Evolutionary conservation across 257 asterid genomes (phyloP).

Genomic region (Nicotiana benthamiana): DNA sequence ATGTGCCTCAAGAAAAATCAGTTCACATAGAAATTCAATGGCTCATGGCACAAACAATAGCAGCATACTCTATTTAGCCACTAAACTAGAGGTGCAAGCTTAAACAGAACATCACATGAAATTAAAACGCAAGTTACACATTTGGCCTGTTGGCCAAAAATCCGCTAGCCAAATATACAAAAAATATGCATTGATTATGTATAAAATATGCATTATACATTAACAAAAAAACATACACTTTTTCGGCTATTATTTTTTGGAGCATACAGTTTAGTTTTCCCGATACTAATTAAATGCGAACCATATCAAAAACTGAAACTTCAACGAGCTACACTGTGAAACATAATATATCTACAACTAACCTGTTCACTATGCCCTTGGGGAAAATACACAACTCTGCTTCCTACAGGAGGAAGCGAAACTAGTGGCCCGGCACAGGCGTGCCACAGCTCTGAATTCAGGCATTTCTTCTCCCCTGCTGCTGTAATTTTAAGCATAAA

Average conservation of each 20-base stretch:
- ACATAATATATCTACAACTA: not conserved
- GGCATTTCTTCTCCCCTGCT: slow-evolving; percentile 79
- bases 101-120: not conserved
- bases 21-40: not conserved
- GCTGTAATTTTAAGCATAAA: slow-evolving; percentile 3
- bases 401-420: slow-evolving; percentile 79
- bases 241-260: no score
- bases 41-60: not conserved
- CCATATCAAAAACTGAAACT: not conserved
- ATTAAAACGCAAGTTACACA: no score
- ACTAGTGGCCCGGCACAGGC: slow-evolving; percentile 96
- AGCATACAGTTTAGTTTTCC: no score
- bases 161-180: no score
- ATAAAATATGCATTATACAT: no score
- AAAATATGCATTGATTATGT: no score
- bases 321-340: not conserved
- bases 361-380: slow-evolving; percentile 98
- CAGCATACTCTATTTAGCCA: not conserved
- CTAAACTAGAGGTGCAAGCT: not conserved
- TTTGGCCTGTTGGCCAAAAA: no score
- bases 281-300: not conserved
- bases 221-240: no score
- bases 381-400: slow-evolving; percentile 85
- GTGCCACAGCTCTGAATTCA: slow-evolving; percentile 97
- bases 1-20: not conserved